These are phyloP conservation scores for Venturiaceae sp. DNA, from an alignment of 2,329 filamentous ascomycete genomes.

Conservation along the genomic window DNA sequence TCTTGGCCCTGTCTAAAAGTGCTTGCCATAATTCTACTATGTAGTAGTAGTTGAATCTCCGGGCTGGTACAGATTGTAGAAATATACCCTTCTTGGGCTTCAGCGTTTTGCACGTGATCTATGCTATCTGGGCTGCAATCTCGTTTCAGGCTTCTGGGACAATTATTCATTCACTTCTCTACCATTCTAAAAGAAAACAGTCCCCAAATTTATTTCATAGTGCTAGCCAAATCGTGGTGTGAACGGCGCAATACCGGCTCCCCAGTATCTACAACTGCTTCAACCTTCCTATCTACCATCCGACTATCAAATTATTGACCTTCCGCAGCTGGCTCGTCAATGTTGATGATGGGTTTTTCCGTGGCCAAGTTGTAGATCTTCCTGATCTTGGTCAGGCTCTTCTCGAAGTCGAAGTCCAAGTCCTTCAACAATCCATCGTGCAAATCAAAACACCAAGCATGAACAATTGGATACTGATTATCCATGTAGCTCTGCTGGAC, in stretches of 20 bases:
- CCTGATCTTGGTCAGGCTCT: slow-evolving; percentile 46
- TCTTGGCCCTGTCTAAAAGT: no score
- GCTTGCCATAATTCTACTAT: no score
- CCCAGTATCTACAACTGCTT: no score
- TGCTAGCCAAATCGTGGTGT: neutral
- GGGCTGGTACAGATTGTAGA: no score
- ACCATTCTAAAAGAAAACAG: no score
- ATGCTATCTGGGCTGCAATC: no score
- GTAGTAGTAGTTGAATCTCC: no score
- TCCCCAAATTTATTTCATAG: no score
- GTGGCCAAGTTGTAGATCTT: slow-evolving; percentile 49
- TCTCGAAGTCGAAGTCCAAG: slow-evolving; percentile 52
- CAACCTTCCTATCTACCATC: neutral
- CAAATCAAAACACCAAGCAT: slow-evolving; percentile 66
- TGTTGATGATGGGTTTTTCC: neutral
- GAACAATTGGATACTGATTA: slow-evolving; percentile 58
- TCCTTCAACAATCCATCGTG: slow-evolving; percentile 57
- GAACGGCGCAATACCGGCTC: neutral
- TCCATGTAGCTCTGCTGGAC: slow-evolving; percentile 49
- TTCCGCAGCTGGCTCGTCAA: neutral
- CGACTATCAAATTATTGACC: neutral
- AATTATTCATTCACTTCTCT: no score
- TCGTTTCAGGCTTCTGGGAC: no score
- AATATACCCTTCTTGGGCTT: no score
- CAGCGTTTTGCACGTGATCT: no score